Conservation (phyloP, 2,329 filamentous ascomycete species). For the Thermomyces lanuginosus region DNA sequence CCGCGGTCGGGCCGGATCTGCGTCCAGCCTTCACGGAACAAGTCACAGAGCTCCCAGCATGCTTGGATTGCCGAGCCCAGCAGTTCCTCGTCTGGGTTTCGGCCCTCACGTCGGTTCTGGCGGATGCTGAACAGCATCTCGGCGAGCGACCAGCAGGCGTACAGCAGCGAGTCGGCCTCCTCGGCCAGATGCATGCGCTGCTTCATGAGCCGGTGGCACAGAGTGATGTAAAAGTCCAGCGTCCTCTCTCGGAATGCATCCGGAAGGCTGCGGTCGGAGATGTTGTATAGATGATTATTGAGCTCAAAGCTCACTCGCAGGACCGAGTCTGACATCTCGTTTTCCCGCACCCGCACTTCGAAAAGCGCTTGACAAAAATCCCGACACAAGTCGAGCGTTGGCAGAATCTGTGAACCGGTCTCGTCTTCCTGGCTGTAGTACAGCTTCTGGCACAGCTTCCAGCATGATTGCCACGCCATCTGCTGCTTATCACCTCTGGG, state of each 20-base stretch:
- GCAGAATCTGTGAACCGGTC: constrained; percentile 49
- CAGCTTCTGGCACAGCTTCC: constrained; percentile 77
- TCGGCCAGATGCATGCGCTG: constrained; percentile 62
- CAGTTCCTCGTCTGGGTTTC: constrained; percentile 61
- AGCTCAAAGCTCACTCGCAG: constrained; percentile 85
- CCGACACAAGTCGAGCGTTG: constrained; percentile 70
- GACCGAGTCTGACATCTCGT: constrained; percentile 70
- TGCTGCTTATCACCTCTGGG: constrained; percentile 64
- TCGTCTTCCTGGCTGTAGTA: constrained; percentile 67
- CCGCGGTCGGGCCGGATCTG: constrained; percentile 72
- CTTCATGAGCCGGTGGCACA: constrained; percentile 94
- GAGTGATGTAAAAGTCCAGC: constrained; percentile 81
- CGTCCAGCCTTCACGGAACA: constrained; percentile 85
- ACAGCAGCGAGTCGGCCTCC: constrained; percentile 69
- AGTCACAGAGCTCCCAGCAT: constrained; percentile 86
- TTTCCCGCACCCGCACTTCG: constrained; percentile 61
- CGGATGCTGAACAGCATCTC: constrained; percentile 87
- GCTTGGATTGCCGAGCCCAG: constrained; percentile 77
- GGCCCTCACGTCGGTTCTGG: constrained; percentile 61
- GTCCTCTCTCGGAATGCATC: constrained; percentile 80
- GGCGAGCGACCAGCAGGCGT: constrained; percentile 76
- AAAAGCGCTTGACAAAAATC: constrained; percentile 88
- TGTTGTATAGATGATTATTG: constrained; percentile 89
- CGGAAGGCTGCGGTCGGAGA: constrained; percentile 67
- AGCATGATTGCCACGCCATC: constrained; percentile 84